Base-by-base conservation (phyloP, 129 eudicot genomes). In the Pulicaria dysenterica region DNA sequence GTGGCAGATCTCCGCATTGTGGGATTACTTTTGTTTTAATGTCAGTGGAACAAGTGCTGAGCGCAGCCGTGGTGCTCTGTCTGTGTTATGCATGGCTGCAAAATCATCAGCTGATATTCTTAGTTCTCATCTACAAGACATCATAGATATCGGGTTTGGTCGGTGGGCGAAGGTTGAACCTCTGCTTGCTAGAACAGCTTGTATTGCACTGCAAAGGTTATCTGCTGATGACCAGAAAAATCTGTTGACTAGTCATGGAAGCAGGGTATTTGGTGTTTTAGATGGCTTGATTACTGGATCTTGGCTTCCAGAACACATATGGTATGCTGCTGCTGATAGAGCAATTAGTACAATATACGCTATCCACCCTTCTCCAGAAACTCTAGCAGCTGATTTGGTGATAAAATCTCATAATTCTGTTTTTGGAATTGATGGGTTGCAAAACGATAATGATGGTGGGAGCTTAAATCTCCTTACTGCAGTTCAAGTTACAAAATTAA, bases 101-200 rank as follows among this genome's bases (percentile, higher is more conserved):
- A 94, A 94, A 77, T 84, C 92, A 72, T 94, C 93, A 43, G 72
- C 82, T 36, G 75, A 65, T n/a, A 80, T 94, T 70, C 91, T 94
- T 50, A 85, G 96, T 70, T 86, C 96, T 65, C 98, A 94, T 77
- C 61, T 90, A 76, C 98, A 94, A 65, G 98, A 94, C 67, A 94
- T 94, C 57, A 77, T 94, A 64, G 98, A 94, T 67, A 94, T 94
- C 45, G 98, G 98, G 38, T 94, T 94, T 73, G 98, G 98, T 62
- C 86, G 96, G 7, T 94, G 97, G 97, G 95, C 98, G n/a, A 94
- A 94, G 81, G 79, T 86, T 74, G 98, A 94, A n/a, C 98, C 98
- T 77, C 79, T 94, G 79, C 97, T 94, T 78, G 98, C 98, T 16
- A 84, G 98, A 76, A 88, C 93, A 55, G 97, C 97, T 64, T 90